Conservation (phyloP, 2,329 filamentous ascomycete genomes). For the Madurella mycetomatis region DNA sequence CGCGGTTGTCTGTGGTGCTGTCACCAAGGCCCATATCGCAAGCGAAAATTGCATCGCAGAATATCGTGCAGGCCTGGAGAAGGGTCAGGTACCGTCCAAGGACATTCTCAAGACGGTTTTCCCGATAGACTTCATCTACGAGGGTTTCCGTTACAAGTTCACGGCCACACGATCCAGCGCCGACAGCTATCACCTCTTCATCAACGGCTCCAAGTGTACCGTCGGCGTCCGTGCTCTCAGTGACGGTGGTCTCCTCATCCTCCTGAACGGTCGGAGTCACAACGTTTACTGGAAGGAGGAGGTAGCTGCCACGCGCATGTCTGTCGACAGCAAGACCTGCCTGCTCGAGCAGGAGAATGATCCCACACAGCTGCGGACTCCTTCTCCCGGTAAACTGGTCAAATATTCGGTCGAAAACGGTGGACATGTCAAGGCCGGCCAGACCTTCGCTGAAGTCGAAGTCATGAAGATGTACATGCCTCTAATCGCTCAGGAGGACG, state of each 20-base stretch:
- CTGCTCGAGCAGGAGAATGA: slow-evolving; percentile 98
- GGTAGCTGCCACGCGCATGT: slow-evolving; percentile 89
- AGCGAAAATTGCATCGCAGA: slow-evolving; percentile 84
- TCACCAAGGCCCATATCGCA: slow-evolving; percentile 91
- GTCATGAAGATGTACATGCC: slow-evolving; percentile 99
- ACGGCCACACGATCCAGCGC: slow-evolving; percentile 87
- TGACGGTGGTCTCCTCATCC: slow-evolving; percentile 86
- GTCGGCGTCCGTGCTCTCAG: slow-evolving; percentile 89
- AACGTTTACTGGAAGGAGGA: slow-evolving; percentile 99
- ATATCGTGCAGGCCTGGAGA: slow-evolving; percentile 85
- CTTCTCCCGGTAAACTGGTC: slow-evolving; percentile 94
- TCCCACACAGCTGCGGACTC: slow-evolving; percentile 90
- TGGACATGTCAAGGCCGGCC: slow-evolving; percentile 84
- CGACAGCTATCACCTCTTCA: slow-evolving; percentile 96
- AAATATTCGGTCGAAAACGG: slow-evolving; percentile 97
- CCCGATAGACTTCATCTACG: slow-evolving; percentile 97
- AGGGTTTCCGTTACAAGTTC: slow-evolving; percentile 95
- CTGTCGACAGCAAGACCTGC: slow-evolving; percentile 97
- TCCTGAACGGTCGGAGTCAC: slow-evolving; percentile 89
- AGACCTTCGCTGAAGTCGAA: slow-evolving; percentile 94
- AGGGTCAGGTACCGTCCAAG: slow-evolving; percentile 95
- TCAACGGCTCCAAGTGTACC: slow-evolving; percentile 95
- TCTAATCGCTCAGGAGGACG: slow-evolving; percentile 87
- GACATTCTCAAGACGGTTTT: slow-evolving; percentile 98
- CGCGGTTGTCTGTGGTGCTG: slow-evolving; percentile 91